Percentiles rank a stretch among this genome's conserved stretches.
phyloP scores from a whole-genome alignment of 768 basidiomycete species.

The Suillus brevipes region DNA sequence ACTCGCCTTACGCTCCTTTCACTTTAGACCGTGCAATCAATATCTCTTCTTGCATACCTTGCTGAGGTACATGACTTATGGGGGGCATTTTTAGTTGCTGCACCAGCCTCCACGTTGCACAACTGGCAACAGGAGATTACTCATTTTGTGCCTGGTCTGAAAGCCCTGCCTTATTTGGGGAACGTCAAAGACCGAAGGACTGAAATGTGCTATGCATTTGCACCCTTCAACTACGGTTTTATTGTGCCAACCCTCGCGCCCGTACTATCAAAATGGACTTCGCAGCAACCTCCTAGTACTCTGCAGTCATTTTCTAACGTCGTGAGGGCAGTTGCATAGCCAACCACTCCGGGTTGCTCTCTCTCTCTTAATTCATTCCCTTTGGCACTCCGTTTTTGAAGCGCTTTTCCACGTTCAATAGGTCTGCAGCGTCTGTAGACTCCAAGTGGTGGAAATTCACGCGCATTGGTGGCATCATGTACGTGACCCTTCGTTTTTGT shows the following conservation, averaged over 20 bases:
- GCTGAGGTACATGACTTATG: slow-evolving; percentile 98
- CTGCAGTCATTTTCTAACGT: no score
- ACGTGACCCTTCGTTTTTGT: background rate
- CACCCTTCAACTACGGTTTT: no score
- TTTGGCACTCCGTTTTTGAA: background rate
- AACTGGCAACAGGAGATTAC: slow-evolving; percentile 99
- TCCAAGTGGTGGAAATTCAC: background rate
- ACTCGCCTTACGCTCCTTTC: background rate
- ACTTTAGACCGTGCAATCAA: slow-evolving; percentile 91
- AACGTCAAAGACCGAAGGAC: slow-evolving; percentile 94
- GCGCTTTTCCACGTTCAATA: background rate
- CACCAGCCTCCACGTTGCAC: slow-evolving; percentile 94
- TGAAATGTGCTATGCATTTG: no score
- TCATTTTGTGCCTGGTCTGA: slow-evolving; percentile 90
- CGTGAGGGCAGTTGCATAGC: no score
- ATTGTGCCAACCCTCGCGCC: no score
- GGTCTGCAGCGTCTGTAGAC: background rate
- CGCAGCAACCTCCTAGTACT: no score
- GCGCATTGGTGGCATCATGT: background rate
- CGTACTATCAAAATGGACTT: no score
- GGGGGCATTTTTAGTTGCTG: slow-evolving; percentile 98
- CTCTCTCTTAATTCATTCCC: no score
- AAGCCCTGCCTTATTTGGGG: slow-evolving; percentile 98
- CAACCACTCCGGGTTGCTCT: no score
- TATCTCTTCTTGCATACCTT: slow-evolving; percentile 91